Conservation (phyloP, 805 yeast genomes). For the Ogataea populi-albae region DNA sequence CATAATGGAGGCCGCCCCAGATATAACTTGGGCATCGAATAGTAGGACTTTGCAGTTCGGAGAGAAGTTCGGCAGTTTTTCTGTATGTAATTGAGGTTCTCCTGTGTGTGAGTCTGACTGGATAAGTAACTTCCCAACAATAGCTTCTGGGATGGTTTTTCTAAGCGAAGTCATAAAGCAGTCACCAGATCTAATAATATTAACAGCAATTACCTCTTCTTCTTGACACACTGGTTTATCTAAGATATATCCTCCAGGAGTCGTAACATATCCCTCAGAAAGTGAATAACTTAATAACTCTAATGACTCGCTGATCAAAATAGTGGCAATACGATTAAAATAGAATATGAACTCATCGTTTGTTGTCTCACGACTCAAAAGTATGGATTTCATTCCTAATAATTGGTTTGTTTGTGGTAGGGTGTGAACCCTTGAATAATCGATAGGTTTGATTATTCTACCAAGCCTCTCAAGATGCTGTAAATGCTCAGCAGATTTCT, state of each 20-base stretch:
- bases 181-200: conserved; percentile 87
- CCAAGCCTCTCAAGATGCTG: conserved; percentile 60
- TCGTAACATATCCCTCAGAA: conserved; percentile 28
- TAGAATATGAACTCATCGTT: conserved; percentile 82
- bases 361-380: conserved; percentile 52
- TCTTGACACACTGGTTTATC: conserved; percentile 31
- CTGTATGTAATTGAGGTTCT: conserved; percentile 89
- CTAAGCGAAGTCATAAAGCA: conserved; percentile 80
- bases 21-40: conserved; percentile 82
- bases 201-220: conserved; percentile 65
- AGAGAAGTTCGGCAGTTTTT: conserved; percentile 54
- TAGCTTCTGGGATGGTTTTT: conserved; percentile 71
- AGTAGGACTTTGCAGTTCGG: conserved; percentile 50
- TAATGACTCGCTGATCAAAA: conserved; percentile 66
- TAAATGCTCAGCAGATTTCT: conserved; percentile 68
- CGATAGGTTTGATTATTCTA: conserved; percentile 31
- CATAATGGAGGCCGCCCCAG: conserved; percentile 95
- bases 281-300: conserved; percentile 48
- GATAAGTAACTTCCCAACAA: conserved; percentile 79
- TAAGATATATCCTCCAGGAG: conserved; percentile 37
- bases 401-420: conserved; percentile 62
- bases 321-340: conserved; percentile 76
- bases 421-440: conserved; percentile 33
- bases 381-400: conserved; percentile 65
- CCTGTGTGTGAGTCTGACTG: conserved; percentile 89